phyloP scores from a whole-genome alignment of 1,284 basidiomycete genomes.

The Leccinum huronense region DNA sequence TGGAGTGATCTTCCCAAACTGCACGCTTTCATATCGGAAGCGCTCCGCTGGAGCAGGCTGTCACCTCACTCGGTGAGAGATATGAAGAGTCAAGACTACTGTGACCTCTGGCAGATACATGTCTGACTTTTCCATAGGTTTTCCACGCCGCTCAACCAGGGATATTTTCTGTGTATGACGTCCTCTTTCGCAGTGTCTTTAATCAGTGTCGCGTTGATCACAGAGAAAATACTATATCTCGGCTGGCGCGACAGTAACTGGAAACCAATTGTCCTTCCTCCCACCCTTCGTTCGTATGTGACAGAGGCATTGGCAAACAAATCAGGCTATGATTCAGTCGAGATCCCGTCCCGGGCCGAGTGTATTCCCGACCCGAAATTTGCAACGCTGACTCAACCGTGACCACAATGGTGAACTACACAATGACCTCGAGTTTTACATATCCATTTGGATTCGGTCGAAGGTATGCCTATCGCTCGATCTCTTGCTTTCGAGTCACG shows the following conservation, averaged over 20 bases:
- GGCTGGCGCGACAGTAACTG: slow-evolving; percentile 53
- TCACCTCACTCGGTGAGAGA: slow-evolving; percentile 45
- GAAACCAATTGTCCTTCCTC: slow-evolving; percentile 52
- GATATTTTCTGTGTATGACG: slow-evolving; percentile 53
- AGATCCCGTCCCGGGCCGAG: slow-evolving; percentile 4
- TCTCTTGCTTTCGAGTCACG: neutral
- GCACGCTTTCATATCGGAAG: slow-evolving; percentile 60
- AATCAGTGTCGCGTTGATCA: neutral
- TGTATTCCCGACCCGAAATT: neutral
- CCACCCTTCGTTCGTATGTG: neutral
- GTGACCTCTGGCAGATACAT: neutral
- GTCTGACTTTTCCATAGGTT: slow-evolving; percentile 35
- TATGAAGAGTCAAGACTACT: neutral
- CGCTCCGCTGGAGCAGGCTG: slow-evolving; percentile 61
- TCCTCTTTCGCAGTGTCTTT: neutral
- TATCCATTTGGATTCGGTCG: slow-evolving; percentile 51
- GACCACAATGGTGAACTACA: slow-evolving; percentile 46
- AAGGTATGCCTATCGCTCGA: slow-evolving; percentile 35
- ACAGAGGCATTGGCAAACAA: neutral
- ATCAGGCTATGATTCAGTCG: slow-evolving; percentile 45
- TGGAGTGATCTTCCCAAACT: slow-evolving; percentile 51
- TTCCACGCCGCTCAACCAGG: slow-evolving; percentile 56
- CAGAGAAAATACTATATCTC: slow-evolving; percentile 58
- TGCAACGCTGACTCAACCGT: slow-evolving; percentile 48
- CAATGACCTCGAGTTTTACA: slow-evolving; percentile 49